phyloP scores from a whole-genome alignment of 2,329 filamentous ascomycete species.

The Uncinocarpus reesii region DNA sequence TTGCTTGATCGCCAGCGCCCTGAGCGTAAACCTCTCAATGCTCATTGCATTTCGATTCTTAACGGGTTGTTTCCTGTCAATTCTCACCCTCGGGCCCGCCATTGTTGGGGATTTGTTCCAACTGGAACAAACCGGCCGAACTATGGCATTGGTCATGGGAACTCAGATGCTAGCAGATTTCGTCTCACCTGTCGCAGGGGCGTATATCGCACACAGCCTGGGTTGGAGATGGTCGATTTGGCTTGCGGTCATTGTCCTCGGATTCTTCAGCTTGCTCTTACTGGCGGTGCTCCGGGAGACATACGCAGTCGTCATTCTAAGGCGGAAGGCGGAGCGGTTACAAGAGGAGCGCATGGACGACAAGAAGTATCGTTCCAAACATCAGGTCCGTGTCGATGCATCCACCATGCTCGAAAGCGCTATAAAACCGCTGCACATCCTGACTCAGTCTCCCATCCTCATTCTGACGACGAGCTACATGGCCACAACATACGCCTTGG shows the following conservation, averaged over 20 bases:
- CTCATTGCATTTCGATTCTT: conserved; percentile 57
- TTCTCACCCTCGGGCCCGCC: conserved; percentile 41
- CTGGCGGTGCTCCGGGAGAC: neutral
- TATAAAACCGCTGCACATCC: neutral
- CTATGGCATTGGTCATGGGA: conserved; percentile 39
- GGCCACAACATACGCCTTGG: neutral
- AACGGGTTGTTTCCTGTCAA: conserved; percentile 41
- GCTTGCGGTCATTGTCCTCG: neutral
- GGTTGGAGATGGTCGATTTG: conserved; percentile 3
- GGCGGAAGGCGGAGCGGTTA: neutral
- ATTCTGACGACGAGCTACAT: neutral
- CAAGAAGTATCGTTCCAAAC: neutral
- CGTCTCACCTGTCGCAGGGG: neutral
- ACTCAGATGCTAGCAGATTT: neutral
- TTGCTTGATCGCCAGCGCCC: conserved; percentile 53
- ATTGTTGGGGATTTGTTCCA: conserved; percentile 39
- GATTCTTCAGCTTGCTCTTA: neutral
- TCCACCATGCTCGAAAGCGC: neutral
- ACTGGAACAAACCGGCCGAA: conserved; percentile 33
- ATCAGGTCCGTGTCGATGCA: neutral
- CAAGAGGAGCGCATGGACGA: neutral
- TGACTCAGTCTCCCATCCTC: neutral
- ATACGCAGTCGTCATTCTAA: neutral
- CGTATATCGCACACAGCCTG: neutral
- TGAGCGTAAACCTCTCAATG: conserved; percentile 46